Base-by-base conservation (phyloP, 2,329 filamentous ascomycete genomes). In the Pseudogymnoascus destructans region DNA sequence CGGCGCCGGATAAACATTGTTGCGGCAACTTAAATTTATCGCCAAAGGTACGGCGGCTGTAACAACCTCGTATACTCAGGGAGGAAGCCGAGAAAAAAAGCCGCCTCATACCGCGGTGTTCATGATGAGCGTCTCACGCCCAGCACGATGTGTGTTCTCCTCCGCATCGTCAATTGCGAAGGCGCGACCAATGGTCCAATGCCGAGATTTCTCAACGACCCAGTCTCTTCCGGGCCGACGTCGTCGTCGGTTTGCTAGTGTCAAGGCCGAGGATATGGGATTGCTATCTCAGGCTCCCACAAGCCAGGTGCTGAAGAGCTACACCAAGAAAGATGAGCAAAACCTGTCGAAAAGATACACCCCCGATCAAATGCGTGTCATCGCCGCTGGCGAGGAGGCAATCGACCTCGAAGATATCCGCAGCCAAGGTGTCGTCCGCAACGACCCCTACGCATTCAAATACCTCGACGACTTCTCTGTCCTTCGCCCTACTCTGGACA, bases 401-500 rank as follows among this genome's bases (percentile, higher is more conserved):
- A 84, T 96, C 69, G 79, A 86, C 68, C 75, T 85, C 8, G 76
- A 82, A 63, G 89, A 97, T 71, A 70, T 96, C 68, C 77, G 85
- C 40, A 76, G 81, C 32, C 86, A 93, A 73, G 87, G 85, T 63
- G 78, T 81, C 42, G 71, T 87, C 65, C 84, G 89, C 61, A 78
- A 75, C 58, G 90, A 95, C 69, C 79, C 83, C 7, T 87, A 88
- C 76, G 76, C 77, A 57, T 74, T 91, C 55, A 76, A 81, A 61
- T 93, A 95, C 71, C 73, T 92, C 58, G 90, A 96, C 70, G 89
- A 95, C 71, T 86, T 95, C 67, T 81, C 86, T 60, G 79, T 79
- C 59, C 79, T 92, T 62, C 81, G 89, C 67, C 88, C 89, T 57
- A 77, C 88, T 55, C 79, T 93, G 61, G 92, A 97, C 74, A 80